Percentiles rank a stretch among this genome's conserved stretches.
These are phyloP conservation scores for Saitozyma sp. DNA, from an alignment of 768 basidiomycete species.

Conservation along the genomic window DNA sequence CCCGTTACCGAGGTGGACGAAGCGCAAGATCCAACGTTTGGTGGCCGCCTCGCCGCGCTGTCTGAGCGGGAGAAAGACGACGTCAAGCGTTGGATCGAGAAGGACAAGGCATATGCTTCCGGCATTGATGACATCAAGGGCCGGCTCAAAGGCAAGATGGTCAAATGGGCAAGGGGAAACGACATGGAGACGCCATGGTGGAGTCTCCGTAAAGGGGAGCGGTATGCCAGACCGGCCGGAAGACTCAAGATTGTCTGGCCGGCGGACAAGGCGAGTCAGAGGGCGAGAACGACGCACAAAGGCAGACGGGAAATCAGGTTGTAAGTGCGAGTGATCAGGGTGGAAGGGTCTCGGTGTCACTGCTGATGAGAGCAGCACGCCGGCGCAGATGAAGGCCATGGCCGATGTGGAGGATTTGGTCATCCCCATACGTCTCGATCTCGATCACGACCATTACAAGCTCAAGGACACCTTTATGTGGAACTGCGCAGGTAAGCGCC, in stretches of 20 bases:
- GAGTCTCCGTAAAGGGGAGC: constrained; percentile 53
- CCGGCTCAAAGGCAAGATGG: constrained; percentile 57
- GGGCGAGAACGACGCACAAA: constrained; percentile 55
- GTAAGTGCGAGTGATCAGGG: constrained; percentile 58
- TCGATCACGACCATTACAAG: constrained; percentile 90
- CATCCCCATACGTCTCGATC: constrained; percentile 91
- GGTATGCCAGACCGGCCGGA: constrained; percentile 49
- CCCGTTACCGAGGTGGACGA: constrained; percentile 61
- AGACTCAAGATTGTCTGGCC: constrained; percentile 64
- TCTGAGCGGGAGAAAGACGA: constrained; percentile 58
- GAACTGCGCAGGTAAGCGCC: constrained; percentile 83
- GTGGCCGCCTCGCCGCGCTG: constrained; percentile 57
- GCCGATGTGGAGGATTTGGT: constrained; percentile 65
- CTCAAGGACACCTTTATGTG: constrained; percentile 96
- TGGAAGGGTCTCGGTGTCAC: constrained; percentile 35
- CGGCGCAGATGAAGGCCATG: constrained; percentile 49
- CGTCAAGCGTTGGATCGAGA: constrained; percentile 66
- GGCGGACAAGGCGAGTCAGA: constrained; percentile 53
- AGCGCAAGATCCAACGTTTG: constrained; percentile 55
- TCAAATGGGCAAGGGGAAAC: constrained; percentile 67
- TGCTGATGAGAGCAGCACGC: constrained; percentile 58
- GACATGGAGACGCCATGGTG: constrained; percentile 57
- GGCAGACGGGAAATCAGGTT: constrained; percentile 66
- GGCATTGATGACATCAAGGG: constrained; percentile 56
- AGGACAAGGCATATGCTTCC: constrained; percentile 58